phyloP scores from a whole-genome alignment of 805 yeast genomes.

The Metschnikowia hibisci region DNA sequence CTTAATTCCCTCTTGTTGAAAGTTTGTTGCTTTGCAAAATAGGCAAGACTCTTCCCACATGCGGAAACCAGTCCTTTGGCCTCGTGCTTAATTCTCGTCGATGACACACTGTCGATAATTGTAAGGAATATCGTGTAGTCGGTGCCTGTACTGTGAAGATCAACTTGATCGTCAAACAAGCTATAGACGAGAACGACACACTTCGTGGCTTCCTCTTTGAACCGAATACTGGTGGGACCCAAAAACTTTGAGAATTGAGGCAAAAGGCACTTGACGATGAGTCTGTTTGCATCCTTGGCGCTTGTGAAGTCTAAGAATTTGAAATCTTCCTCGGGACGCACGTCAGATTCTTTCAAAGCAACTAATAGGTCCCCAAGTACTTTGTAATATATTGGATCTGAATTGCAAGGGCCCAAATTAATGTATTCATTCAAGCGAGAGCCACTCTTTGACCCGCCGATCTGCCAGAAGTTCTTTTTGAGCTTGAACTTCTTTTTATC shows the following conservation, averaged over 20 bases:
- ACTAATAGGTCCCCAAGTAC: constrained; percentile 23
- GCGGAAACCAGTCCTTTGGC: constrained; percentile 1
- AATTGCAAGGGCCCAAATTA: constrained; percentile 50
- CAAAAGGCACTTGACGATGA: constrained; percentile 18
- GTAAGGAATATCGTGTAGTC: constrained; percentile 6
- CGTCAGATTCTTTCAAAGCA: constrained; percentile 10
- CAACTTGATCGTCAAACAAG: constrained; percentile 11
- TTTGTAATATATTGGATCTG: constrained; percentile 48
- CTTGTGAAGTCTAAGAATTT: constrained; percentile 19
- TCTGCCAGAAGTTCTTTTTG: constrained; percentile 51
- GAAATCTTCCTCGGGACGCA: constrained; percentile 14
- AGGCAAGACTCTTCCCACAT: constrained; percentile 4
- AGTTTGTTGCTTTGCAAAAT: neutral
- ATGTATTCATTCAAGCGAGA: constrained; percentile 45
- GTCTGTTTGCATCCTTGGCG: constrained; percentile 18
- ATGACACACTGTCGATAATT: constrained; percentile 11
- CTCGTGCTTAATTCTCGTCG: constrained; percentile 1
- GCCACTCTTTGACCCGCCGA: constrained; percentile 40
- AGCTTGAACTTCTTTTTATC: constrained; percentile 17
- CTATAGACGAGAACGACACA: constrained; percentile 18
- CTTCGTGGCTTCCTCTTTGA: constrained; percentile 19
- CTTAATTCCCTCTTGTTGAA: neutral
- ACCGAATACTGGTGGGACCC: constrained; percentile 14
- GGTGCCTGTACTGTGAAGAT: neutral
- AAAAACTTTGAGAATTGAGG: constrained; percentile 18